These are phyloP conservation scores for Cardamine chenopodiifolia DNA, from an alignment of 345 rosid species.

Conservation along the genomic window DNA sequence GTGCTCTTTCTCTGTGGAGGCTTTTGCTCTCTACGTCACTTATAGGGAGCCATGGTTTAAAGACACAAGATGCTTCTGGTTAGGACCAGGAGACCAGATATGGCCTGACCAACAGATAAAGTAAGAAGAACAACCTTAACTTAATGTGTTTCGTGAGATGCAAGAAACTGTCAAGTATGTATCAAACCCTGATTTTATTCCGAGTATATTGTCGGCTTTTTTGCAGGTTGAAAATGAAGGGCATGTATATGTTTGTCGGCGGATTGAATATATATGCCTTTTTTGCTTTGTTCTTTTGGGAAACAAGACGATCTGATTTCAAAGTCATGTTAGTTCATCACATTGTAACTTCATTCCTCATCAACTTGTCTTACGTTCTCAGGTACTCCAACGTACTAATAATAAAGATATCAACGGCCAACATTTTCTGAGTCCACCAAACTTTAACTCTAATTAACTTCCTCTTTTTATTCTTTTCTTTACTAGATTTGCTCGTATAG, in stretches of 20 bases:
- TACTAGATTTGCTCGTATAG: constrained; percentile 69
- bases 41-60: constrained; percentile 86
- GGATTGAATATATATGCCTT: constrained; percentile 70
- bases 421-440: background rate
- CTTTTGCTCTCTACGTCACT: constrained; percentile 57
- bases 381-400: constrained; percentile 47
- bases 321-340: constrained; percentile 71
- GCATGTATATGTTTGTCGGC: constrained; percentile 61
- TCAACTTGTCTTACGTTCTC: constrained; percentile 61
- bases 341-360: constrained; percentile 53
- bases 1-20: constrained; percentile 67
- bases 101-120: constrained; percentile 89
- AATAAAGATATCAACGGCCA: background rate
- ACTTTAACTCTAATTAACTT: background rate
- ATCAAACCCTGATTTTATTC: background rate
- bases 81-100: constrained; percentile 68
- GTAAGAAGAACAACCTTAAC: constrained; percentile 43
- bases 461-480: constrained; percentile 18
- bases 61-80: constrained; percentile 71
- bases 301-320: constrained; percentile 76
- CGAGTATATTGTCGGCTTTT: background rate
- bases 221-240: constrained; percentile 69
- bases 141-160: background rate
- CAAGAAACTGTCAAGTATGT: background rate
- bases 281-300: constrained; percentile 83